Percentiles rank a stretch among this genome's conserved stretches.
Evolutionary conservation across 352 stramenopile genomes (phyloP).

Genomic region (Pythium insidiosum): DNA sequence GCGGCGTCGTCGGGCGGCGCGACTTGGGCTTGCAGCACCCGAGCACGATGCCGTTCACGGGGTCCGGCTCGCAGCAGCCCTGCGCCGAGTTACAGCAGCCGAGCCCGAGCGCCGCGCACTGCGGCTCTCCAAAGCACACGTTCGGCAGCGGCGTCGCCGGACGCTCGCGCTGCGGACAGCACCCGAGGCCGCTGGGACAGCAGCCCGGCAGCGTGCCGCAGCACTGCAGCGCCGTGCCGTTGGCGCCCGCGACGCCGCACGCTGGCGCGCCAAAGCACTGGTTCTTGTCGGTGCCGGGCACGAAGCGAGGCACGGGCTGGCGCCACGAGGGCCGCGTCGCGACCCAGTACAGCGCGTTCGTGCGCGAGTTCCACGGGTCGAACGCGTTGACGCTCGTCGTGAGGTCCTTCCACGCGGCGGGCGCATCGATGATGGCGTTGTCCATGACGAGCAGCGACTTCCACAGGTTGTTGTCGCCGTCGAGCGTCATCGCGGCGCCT

Average conservation of each 20-base stretch:
- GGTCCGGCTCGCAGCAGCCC: conserved; percentile 55
- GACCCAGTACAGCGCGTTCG: conserved; percentile 70
- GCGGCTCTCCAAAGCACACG: conserved; percentile 50
- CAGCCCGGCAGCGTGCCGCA: conserved; percentile 63
- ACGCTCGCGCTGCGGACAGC: conserved; percentile 54
- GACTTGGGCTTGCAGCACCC: conserved; percentile 71
- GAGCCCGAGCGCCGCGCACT: conserved; percentile 47
- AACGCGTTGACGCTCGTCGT: conserved; percentile 32
- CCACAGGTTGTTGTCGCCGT: conserved; percentile 47
- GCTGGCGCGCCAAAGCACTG: conserved; percentile 62
- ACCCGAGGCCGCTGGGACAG: conserved; percentile 53
- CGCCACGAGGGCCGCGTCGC: conserved; percentile 68
- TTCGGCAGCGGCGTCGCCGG: conserved; percentile 28
- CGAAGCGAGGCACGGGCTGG: too few species aligned
- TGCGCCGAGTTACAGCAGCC: conserved; percentile 62
- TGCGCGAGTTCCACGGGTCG: conserved; percentile 67
- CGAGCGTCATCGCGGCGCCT: conserved; percentile 31
- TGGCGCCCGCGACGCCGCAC: conserved; percentile 42
- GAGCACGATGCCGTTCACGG: conserved; percentile 31
- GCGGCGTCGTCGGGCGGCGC: too few species aligned
- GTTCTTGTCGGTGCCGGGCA: conserved; percentile 26
- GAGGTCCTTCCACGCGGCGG: conserved; percentile 55
- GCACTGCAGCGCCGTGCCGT: conserved; percentile 52
- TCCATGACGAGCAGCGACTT: conserved; percentile 64
- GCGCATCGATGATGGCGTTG: conserved; percentile 58